A percentile compares a stretch with the other conserved stretches of the same genome.
phyloP scores from a whole-genome alignment of 1,284 basidiomycete genomes.

The Cryptococcus wingfieldii region DNA sequence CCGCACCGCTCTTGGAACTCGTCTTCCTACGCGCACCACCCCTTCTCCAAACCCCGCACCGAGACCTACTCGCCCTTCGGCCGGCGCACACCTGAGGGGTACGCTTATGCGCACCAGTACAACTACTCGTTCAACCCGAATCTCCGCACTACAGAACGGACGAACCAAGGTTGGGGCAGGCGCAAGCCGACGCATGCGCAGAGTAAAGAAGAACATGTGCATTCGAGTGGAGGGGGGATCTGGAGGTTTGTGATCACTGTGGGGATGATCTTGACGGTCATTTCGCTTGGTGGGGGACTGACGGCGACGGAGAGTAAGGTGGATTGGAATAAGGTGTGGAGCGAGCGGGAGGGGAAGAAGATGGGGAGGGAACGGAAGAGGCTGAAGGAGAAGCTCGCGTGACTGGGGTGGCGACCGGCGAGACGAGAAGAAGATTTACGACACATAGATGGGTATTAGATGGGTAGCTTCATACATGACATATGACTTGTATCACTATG shows the following conservation, averaged over 20 bases:
- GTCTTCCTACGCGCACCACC: not conserved
- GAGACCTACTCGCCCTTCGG: constrained; percentile 25
- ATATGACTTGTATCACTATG: no score
- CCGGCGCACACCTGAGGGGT: constrained; percentile 18
- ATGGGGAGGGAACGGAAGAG: not conserved
- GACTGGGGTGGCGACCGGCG: not conserved
- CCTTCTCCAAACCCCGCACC: constrained; percentile 1
- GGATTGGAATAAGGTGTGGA: not conserved
- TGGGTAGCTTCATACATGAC: no score
- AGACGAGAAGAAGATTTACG: no score
- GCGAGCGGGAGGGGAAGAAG: not conserved
- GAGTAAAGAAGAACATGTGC: constrained; percentile 9
- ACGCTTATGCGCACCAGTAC: constrained; percentile 12
- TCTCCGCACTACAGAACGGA: constrained; percentile 3
- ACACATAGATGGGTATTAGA: no score
- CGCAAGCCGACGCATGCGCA: not conserved
- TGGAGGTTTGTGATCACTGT: constrained; percentile 31
- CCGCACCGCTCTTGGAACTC: constrained; percentile 27
- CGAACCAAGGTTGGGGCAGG: not conserved
- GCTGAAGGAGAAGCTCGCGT: not conserved
- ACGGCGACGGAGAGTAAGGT: constrained; percentile 15
- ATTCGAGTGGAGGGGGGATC: constrained; percentile 26
- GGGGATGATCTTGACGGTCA: constrained; percentile 24
- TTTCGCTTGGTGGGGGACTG: constrained; percentile 34
- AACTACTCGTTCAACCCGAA: constrained; percentile 11